Evolutionary conservation across 192 early-diverging fungal genomes (phyloP).

Genomic region (Lunasporangiospora selenospora): DNA sequence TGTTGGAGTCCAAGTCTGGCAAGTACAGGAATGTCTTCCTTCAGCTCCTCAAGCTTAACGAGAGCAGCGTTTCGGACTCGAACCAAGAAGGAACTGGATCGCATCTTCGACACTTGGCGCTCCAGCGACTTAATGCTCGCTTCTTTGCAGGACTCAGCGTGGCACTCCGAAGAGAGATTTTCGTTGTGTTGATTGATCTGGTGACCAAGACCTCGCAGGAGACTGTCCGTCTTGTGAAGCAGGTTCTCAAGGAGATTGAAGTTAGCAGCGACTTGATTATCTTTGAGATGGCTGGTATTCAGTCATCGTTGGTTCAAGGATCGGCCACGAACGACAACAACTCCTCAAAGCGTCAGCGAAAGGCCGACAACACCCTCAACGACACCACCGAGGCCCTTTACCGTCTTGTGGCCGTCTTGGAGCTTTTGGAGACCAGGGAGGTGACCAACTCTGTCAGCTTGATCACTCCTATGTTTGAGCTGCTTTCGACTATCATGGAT

Average conservation of each 20-base stretch:
- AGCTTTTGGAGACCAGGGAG: slow-evolving; percentile 74
- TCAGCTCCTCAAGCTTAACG: slow-evolving; percentile 53
- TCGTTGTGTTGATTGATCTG: slow-evolving; percentile 57
- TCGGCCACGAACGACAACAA: slow-evolving; percentile 17
- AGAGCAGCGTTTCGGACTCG: slow-evolving; percentile 25
- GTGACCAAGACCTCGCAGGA: slow-evolving; percentile 58
- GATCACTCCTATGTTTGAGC: slow-evolving; percentile 73
- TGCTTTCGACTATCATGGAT: slow-evolving; percentile 70
- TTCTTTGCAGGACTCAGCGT: slow-evolving; percentile 49
- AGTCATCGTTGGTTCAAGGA: slow-evolving; percentile 30
- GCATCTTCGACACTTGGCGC: slow-evolving; percentile 53
- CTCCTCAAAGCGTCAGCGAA: slow-evolving; percentile 41
- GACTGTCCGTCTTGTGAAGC: slow-evolving; percentile 55
- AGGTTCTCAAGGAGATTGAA: slow-evolving; percentile 49
- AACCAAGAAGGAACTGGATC: slow-evolving; percentile 53
- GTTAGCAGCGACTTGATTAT: slow-evolving; percentile 41
- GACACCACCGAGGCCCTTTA: slow-evolving; percentile 53
- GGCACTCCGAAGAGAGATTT: slow-evolving; percentile 54
- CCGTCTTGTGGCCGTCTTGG: slow-evolving; percentile 71
- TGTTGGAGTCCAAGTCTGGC: slow-evolving; percentile 57
- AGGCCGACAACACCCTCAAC: slow-evolving; percentile 18
- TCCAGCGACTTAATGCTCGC: slow-evolving; percentile 48
- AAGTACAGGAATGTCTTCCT: slow-evolving; percentile 58
- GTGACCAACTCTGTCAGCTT: slow-evolving; percentile 59
- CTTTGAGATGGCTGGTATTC: slow-evolving; percentile 35